Conservation (phyloP, 2,329 filamentous ascomycete genomes). For the Ophiostoma ulmi region DNA sequence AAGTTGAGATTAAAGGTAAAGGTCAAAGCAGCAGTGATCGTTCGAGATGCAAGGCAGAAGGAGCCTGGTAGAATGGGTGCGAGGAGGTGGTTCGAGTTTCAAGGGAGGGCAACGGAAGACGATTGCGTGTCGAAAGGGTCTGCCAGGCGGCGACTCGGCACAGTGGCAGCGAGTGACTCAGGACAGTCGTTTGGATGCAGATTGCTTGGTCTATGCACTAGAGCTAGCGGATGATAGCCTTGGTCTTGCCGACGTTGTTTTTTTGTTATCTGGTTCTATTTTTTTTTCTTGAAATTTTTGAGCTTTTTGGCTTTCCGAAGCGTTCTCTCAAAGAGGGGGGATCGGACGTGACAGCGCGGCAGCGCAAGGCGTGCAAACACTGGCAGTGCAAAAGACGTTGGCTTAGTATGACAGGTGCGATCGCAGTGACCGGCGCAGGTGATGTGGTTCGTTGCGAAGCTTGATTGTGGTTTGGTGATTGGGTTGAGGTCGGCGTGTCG, state of each 20-base stretch:
- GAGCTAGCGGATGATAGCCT: not conserved
- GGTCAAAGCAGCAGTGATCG: not conserved
- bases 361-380: constrained; percentile 1
- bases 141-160: not conserved
- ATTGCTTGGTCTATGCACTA: not conserved
- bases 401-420: not conserved
- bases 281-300: constrained; percentile 7
- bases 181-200: not conserved
- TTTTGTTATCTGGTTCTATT: constrained; percentile 6
- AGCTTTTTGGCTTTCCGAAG: not conserved
- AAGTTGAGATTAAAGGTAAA: not conserved
- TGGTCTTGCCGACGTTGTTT: not conserved
- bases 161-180: not conserved
- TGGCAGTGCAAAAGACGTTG: not conserved
- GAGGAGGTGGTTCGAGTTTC: not conserved
- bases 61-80: not conserved
- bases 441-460: not conserved
- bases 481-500: not conserved
- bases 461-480: not conserved
- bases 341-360: not conserved
- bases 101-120: constrained; percentile 8
- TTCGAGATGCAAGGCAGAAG: not conserved
- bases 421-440: not conserved
- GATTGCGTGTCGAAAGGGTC: constrained; percentile 10
- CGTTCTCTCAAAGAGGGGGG: constrained; percentile 8